phyloP scores from a whole-genome alignment of 495 filamentous ascomycete species.

The Penicillium parvum region DNA sequence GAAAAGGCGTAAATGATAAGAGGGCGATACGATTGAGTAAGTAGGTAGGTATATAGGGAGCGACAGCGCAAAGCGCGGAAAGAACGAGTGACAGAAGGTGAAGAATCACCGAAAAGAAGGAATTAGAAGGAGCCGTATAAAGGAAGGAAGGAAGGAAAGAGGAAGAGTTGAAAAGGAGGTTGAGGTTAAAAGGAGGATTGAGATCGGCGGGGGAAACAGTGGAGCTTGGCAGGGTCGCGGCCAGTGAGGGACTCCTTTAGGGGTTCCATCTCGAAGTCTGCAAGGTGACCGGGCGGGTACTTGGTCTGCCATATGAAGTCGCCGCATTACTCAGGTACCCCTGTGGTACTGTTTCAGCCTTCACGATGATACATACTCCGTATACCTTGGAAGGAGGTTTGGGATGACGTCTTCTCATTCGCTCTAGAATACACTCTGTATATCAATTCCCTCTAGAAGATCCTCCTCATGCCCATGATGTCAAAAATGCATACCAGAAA shows the following conservation, averaged over 20 bases:
- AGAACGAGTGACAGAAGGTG: constrained; percentile 20
- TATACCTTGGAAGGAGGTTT: not conserved
- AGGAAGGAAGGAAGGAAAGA: not conserved
- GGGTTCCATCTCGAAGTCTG: not conserved
- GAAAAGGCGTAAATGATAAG: not conserved
- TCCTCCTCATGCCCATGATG: not conserved
- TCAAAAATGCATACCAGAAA: constrained; percentile 6
- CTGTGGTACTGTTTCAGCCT: constrained; percentile 1
- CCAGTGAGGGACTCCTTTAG: not conserved
- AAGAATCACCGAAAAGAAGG: constrained; percentile 8
- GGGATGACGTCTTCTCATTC: constrained; percentile 11
- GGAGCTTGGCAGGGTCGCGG: not conserved
- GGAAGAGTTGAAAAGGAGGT: not conserved
- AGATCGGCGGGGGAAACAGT: constrained; percentile 9
- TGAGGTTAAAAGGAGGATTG: not conserved
- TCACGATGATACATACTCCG: not conserved
- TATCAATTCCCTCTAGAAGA: constrained; percentile 7
- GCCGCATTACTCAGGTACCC: not conserved
- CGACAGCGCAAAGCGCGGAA: constrained; percentile 23
- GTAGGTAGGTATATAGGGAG: constrained; percentile 3
- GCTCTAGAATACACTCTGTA: constrained; percentile 19
- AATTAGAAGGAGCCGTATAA: not conserved
- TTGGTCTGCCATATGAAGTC: not conserved
- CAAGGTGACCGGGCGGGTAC: not conserved
- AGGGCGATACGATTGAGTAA: not conserved